Base-by-base conservation (phyloP, 176 grass and related monocot species). In the Musa itinerans region DNA sequence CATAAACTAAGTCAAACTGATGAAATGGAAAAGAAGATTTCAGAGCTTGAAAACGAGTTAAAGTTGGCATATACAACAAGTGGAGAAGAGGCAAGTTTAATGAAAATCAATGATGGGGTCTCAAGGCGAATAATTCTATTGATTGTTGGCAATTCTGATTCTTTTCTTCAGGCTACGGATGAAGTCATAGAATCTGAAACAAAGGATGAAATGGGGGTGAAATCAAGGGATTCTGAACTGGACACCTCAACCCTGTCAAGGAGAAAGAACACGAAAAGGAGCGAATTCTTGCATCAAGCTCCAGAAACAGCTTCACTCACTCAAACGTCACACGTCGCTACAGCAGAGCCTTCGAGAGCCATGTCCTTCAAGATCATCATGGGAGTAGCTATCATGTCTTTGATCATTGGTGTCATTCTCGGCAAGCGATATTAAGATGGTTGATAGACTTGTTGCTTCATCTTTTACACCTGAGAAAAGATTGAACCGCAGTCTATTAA, bases 361-460 rank as follows among this genome's bases (percentile, higher is more conserved):
- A 90, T 92, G 92, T 89, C 92, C 57, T 89, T 96, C 81, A 89
- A 87, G 73, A 92, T 96, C 89, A 90, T 90, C 78, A 66, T 96
- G 23, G 89, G 85, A 75, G 89, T 92, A 52, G 92, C 85, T 50
- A 68, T 89, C 21, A 54, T 96, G 15, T 96, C 92, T 13, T 62
- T 96, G 64, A 74, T 92, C 76, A 52, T 88, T 11, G 92, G 92
- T 16, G 75, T 96, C 54, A 87, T 90, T 82, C 92, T 96, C 2
- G 92, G 92, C 19, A 96, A 92, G 83, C 82, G 84, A 27, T 96
- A 88, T 82, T 96, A 96, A 82, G 57, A 64, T 76, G 57, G 1
- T 52, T 76, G 4, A 14, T 34, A 7, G 50, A 64, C 21, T 24
- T 3, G 56, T 63, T 54, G 14, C 15, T 61, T 17, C 15, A 43